These are phyloP conservation scores for Echium plantagineum DNA, from an alignment of 257 asterid genomes.

Conservation along the genomic window DNA sequence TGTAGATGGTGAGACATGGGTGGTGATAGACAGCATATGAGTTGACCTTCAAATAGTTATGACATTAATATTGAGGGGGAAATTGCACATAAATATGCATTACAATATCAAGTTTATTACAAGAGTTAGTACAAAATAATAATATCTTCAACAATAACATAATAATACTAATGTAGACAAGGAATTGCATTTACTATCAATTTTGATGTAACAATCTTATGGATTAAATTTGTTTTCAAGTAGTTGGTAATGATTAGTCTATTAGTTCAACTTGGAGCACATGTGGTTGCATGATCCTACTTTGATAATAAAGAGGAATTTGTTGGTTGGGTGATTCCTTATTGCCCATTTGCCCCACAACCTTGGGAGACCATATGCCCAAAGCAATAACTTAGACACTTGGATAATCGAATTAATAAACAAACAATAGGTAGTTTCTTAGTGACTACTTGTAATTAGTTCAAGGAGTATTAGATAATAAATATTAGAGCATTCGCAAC, in stretches of 20 bases:
- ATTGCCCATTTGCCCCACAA: not conserved
- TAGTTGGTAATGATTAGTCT: not conserved
- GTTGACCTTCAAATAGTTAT: not conserved
- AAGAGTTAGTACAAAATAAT: no score
- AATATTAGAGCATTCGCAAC: no score
- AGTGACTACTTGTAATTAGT: no score
- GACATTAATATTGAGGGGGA: no score
- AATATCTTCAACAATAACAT: no score
- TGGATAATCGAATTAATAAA: not conserved
- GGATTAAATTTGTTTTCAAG: not conserved
- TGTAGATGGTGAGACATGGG: slow-evolving; percentile 12
- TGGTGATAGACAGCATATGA: not conserved
- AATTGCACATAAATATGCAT: no score
- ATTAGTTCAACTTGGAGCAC: not conserved
- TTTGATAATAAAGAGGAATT: not conserved
- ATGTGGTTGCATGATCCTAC: not conserved
- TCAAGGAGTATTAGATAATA: no score
- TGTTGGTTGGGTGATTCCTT: not conserved
- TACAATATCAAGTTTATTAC: no score
- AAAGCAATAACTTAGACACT: not conserved
- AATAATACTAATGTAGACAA: no score
- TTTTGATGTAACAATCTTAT: no score
- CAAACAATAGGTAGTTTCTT: not conserved
- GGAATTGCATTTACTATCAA: no score
- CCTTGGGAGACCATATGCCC: not conserved